Conservation (phyloP, 441 rosid genomes). For the Biscutella laevigata region DNA sequence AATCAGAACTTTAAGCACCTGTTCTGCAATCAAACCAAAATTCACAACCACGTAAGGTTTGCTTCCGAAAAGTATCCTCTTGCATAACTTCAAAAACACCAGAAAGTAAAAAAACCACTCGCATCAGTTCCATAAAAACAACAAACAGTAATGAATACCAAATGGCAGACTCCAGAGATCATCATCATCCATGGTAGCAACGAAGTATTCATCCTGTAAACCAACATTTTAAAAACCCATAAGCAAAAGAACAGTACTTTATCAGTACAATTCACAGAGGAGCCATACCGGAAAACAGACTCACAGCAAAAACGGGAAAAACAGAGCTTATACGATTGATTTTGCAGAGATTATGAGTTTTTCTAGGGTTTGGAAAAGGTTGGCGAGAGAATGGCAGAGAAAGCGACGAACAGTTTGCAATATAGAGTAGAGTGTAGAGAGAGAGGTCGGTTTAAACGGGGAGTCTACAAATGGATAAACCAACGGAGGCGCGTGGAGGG, state of each 20-base stretch:
- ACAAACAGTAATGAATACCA: not conserved
- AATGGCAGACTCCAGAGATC: slow-evolving; percentile 55
- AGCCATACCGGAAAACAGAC: slow-evolving; percentile 11
- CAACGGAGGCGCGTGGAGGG: slow-evolving; percentile 27
- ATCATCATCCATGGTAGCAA: slow-evolving; percentile 32
- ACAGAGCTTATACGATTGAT: not conserved
- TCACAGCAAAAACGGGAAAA: no score
- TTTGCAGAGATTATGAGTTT: not conserved
- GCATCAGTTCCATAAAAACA: not conserved
- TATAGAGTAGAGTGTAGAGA: slow-evolving; percentile 13
- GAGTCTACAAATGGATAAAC: slow-evolving; percentile 12
- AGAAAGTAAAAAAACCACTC: not conserved
- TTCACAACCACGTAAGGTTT: slow-evolving; percentile 31
- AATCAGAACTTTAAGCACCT: slow-evolving; percentile 32
- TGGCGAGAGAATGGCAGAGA: slow-evolving; percentile 22
- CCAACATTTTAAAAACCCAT: not conserved
- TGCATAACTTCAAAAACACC: slow-evolving; percentile 29
- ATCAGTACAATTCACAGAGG: not conserved
- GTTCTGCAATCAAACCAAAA: slow-evolving; percentile 39
- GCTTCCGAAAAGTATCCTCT: slow-evolving; percentile 25
- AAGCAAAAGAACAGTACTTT: not conserved
- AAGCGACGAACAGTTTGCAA: slow-evolving; percentile 30
- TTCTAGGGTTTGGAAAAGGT: slow-evolving; percentile 27
- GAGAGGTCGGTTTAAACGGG: not conserved
- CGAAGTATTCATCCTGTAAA: slow-evolving; percentile 27